phyloP scores from a whole-genome alignment of 495 filamentous ascomycete genomes.

The Lichenothelia convexa region DNA sequence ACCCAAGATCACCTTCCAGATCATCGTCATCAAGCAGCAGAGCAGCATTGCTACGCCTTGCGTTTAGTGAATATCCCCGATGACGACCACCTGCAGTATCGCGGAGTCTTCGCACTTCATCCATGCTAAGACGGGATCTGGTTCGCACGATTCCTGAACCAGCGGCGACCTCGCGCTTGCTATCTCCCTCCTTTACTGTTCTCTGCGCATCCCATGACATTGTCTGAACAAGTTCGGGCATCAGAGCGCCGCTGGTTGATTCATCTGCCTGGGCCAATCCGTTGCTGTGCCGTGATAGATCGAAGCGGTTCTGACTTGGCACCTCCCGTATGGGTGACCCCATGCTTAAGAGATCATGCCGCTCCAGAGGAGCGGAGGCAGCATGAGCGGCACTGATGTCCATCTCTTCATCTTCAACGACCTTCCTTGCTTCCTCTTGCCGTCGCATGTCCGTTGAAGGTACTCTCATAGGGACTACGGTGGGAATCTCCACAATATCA shows the following conservation, averaged over 20 bases:
- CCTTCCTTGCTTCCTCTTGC: constrained; percentile 29
- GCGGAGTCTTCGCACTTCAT: constrained; percentile 17
- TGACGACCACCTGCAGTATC: constrained; percentile 3
- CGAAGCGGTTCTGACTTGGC: constrained; percentile 72
- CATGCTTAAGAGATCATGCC: constrained; percentile 58
- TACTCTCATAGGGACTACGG: constrained; percentile 72
- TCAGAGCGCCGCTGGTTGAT: background rate
- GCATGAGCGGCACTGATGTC: constrained; percentile 66
- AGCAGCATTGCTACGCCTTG: constrained; percentile 5
- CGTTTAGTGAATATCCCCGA: constrained; percentile 10
- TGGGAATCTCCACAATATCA: constrained; percentile 85
- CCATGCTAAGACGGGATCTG: constrained; percentile 18
- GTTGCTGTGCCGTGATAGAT: constrained; percentile 41
- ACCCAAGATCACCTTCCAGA: constrained; percentile 80
- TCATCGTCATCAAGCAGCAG: constrained; percentile 46
- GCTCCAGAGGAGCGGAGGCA: constrained; percentile 30
- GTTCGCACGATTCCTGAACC: constrained; percentile 8
- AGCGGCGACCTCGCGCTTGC: background rate
- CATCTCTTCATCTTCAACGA: constrained; percentile 59
- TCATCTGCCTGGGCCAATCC: constrained; percentile 18
- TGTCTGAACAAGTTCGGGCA: background rate
- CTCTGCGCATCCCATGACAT: background rate
- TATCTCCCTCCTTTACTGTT: background rate
- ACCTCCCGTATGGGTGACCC: constrained; percentile 44
- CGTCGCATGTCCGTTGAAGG: constrained; percentile 58